These are phyloP conservation scores for Arthrobotrys conoides DNA, from an alignment of 2,329 filamentous ascomycete species.

Conservation along the genomic window DNA sequence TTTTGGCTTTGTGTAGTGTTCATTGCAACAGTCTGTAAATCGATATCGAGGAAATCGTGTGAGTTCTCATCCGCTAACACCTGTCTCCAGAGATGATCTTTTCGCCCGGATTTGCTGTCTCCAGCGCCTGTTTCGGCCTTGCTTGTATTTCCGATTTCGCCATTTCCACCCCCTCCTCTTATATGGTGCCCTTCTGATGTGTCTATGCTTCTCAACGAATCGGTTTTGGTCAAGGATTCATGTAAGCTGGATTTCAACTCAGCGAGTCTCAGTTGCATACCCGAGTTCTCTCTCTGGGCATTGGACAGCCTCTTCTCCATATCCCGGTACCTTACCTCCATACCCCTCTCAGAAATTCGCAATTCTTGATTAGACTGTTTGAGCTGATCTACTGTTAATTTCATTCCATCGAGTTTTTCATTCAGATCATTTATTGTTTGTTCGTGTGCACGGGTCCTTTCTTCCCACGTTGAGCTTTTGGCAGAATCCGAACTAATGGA, in stretches of 20 bases:
- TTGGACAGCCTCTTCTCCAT: constrained; percentile 39
- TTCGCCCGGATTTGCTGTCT: not conserved
- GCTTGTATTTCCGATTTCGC: not conserved
- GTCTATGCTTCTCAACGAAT: not conserved
- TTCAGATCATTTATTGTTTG: constrained; percentile 33
- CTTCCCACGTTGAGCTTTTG: constrained; percentile 31
- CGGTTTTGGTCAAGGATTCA: not conserved
- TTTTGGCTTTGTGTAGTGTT: not conserved
- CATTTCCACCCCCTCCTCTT: not conserved
- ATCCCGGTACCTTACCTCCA: constrained; percentile 27
- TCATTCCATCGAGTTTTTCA: constrained; percentile 6
- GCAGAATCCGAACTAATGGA: constrained; percentile 29
- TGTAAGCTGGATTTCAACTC: constrained; percentile 45
- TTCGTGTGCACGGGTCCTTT: constrained; percentile 18
- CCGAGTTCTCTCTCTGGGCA: constrained; percentile 49
- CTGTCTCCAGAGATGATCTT: constrained; percentile 11
- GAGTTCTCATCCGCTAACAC: constrained; percentile 1
- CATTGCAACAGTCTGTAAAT: not conserved
- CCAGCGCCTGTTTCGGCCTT: not conserved
- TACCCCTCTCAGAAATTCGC: not conserved
- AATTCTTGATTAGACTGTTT: constrained; percentile 25
- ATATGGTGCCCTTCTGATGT: not conserved
- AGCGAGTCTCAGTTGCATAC: constrained; percentile 43
- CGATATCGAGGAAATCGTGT: constrained; percentile 3
- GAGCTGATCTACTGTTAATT: constrained; percentile 9